phyloP scores from a whole-genome alignment of 2,329 filamentous ascomycete genomes.

The Talaromyces sp. region DNA sequence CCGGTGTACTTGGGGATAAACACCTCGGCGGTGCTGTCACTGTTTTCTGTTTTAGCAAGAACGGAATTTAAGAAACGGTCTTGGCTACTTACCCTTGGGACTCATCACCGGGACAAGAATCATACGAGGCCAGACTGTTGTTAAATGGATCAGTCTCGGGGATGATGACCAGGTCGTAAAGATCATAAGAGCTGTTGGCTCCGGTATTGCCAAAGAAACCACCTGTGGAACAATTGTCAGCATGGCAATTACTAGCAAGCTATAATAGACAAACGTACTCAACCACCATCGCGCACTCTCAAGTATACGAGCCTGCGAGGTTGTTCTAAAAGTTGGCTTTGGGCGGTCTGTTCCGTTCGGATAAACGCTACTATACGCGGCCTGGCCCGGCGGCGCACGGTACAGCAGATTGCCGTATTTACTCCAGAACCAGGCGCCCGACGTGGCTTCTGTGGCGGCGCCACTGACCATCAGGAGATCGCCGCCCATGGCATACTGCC shows the following conservation, averaged over 20 bases:
- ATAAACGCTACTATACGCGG: slow-evolving; percentile 43
- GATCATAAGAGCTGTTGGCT: slow-evolving; percentile 21
- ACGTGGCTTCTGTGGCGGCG: slow-evolving; percentile 44
- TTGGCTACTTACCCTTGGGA: slow-evolving; percentile 19
- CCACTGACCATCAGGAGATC: slow-evolving; percentile 45
- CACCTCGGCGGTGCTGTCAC: slow-evolving; percentile 22
- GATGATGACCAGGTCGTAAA: slow-evolving; percentile 44
- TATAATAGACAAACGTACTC: slow-evolving; percentile 22
- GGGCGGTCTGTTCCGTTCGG: slow-evolving; percentile 43
- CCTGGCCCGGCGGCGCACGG: slow-evolving; percentile 43
- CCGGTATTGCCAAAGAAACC: slow-evolving; percentile 25
- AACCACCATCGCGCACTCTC: slow-evolving; percentile 43
- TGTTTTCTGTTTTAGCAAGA: neutral
- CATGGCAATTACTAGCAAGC: slow-evolving; percentile 16
- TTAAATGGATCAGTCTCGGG: slow-evolving; percentile 47
- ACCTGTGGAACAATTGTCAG: slow-evolving; percentile 23
- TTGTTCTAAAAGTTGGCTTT: slow-evolving; percentile 49
- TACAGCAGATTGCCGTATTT: slow-evolving; percentile 50
- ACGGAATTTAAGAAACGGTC: neutral
- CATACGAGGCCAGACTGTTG: slow-evolving; percentile 49
- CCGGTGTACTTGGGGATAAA: slow-evolving; percentile 45
- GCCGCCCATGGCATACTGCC: slow-evolving; percentile 42
- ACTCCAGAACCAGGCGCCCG: slow-evolving; percentile 50
- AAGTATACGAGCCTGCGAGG: slow-evolving; percentile 48
- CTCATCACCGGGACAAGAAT: slow-evolving; percentile 43